A percentile compares a stretch with the other conserved stretches of the same genome.
Conservation (phyloP, 2,329 filamentous ascomycete genomes). For the Seiridium cupressi region DNA sequence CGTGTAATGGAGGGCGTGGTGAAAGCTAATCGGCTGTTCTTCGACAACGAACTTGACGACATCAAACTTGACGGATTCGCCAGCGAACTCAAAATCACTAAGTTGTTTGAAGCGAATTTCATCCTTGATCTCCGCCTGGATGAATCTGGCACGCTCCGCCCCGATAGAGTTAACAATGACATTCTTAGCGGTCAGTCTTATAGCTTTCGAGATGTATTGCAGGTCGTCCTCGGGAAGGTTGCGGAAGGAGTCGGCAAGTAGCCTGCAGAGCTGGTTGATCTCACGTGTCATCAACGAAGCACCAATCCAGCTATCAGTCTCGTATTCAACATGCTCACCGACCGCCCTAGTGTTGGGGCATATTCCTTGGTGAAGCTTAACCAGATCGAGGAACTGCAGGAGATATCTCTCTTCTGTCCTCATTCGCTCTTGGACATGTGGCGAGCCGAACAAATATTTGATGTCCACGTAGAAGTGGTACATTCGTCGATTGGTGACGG, state of each 20-base stretch:
- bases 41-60: conserved; percentile 88
- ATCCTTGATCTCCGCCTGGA: conserved; percentile 82
- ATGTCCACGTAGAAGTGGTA: conserved; percentile 98
- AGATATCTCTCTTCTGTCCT: conserved; percentile 83
- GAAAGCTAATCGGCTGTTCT: conserved; percentile 90
- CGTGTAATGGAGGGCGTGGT: conserved; percentile 94
- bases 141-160: conserved; percentile 82
- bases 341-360: conserved; percentile 91
- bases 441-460: conserved; percentile 84
- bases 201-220: conserved; percentile 66
- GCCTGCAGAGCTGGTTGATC: conserved; percentile 87
- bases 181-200: conserved; percentile 72
- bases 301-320: conserved; percentile 97
- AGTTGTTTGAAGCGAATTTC: conserved; percentile 80
- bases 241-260: conserved; percentile 84
- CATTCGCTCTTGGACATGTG: conserved; percentile 82
- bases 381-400: conserved; percentile 90
- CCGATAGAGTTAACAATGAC: conserved; percentile 89
- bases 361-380: conserved; percentile 95
- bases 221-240: conserved; percentile 64
- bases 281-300: conserved; percentile 92
- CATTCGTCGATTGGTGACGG: conserved; percentile 90
- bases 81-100: conserved; percentile 77
- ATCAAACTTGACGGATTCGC: conserved; percentile 51
- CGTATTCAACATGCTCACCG: conserved; percentile 96